These are phyloP conservation scores for Trichoderma gamsii DNA, from an alignment of 495 filamentous ascomycete species.

Conservation along the genomic window DNA sequence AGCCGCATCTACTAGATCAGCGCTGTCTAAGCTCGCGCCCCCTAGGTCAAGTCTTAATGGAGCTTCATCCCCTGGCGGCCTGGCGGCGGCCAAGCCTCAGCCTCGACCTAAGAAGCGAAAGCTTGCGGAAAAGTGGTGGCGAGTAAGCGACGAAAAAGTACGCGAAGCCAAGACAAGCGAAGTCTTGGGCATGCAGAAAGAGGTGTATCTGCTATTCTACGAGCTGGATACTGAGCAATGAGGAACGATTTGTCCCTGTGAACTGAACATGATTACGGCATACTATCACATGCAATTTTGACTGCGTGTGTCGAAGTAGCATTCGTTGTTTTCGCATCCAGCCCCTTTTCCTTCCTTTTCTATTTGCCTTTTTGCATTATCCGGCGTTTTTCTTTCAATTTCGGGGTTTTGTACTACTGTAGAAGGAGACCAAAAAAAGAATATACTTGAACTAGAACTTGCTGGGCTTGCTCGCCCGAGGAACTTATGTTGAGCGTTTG, in stretches of 20 bases:
- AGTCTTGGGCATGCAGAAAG: slow-evolving; percentile 86
- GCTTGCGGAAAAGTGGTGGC: slow-evolving; percentile 82
- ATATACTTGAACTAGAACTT: neutral
- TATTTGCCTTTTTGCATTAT: neutral
- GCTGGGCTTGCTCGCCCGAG: neutral
- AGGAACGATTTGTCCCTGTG: neutral
- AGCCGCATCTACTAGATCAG: slow-evolving; percentile 37
- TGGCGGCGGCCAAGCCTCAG: neutral
- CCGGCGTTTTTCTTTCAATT: neutral
- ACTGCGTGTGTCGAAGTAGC: neutral
- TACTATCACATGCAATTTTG: neutral
- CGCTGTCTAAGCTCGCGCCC: slow-evolving; percentile 34
- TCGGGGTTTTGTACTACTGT: neutral
- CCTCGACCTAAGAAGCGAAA: slow-evolving; percentile 48
- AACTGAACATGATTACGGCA: neutral
- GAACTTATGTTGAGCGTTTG: neutral
- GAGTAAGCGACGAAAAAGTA: slow-evolving; percentile 95
- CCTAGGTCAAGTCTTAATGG: slow-evolving; percentile 18
- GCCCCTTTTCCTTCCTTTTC: neutral
- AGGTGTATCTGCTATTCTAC: slow-evolving; percentile 96
- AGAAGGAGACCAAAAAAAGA: neutral
- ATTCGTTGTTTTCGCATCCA: neutral
- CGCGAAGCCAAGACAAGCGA: slow-evolving; percentile 89
- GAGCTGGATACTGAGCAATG: slow-evolving; percentile 53
- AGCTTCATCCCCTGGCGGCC: slow-evolving; percentile 6